phyloP scores from a whole-genome alignment of 331 rosid genomes.

The Saraca asoca region DNA sequence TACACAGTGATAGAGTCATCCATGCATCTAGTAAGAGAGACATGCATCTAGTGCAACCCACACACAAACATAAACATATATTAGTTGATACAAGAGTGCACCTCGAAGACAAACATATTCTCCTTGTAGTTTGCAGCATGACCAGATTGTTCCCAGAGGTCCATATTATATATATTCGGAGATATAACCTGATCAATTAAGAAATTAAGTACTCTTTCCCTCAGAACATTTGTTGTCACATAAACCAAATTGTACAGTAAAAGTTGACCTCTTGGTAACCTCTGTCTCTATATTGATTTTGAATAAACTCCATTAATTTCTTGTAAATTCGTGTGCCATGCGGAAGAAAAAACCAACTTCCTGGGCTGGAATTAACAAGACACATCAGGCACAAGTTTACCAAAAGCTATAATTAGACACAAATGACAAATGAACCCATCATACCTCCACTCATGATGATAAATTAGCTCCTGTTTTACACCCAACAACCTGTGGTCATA shows the following conservation, averaged over 20 bases:
- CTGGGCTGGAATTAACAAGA: constrained; percentile 65
- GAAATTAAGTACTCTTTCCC: constrained; percentile 31
- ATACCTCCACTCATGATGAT: constrained; percentile 91
- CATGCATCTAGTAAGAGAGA: constrained; percentile 12
- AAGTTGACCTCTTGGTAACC: constrained; percentile 88
- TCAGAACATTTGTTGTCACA: constrained; percentile 7
- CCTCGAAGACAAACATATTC: constrained; percentile 94
- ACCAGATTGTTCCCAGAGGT: constrained; percentile 94
- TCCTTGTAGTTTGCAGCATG: constrained; percentile 95
- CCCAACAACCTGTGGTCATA: constrained; percentile 93
- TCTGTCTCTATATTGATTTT: constrained; percentile 73
- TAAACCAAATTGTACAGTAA: constrained; percentile 31
- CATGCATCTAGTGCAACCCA: constrained; percentile 5
- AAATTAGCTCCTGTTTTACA: constrained; percentile 88
- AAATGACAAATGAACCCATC: constrained; percentile 13
- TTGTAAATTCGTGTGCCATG: constrained; percentile 82
- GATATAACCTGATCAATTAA: constrained; percentile 75
- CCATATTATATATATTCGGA: constrained; percentile 96
- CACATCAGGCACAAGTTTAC: constrained; percentile 31
- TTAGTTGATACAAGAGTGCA: constrained; percentile 28
- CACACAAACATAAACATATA: neutral
- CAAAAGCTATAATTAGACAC: constrained; percentile 25
- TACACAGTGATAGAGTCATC: constrained; percentile 5
- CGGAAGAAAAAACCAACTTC: constrained; percentile 99
- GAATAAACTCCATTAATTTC: constrained; percentile 75